Conservation (phyloP, 441 rosid genomes). For the Eutrema salsugineum region DNA sequence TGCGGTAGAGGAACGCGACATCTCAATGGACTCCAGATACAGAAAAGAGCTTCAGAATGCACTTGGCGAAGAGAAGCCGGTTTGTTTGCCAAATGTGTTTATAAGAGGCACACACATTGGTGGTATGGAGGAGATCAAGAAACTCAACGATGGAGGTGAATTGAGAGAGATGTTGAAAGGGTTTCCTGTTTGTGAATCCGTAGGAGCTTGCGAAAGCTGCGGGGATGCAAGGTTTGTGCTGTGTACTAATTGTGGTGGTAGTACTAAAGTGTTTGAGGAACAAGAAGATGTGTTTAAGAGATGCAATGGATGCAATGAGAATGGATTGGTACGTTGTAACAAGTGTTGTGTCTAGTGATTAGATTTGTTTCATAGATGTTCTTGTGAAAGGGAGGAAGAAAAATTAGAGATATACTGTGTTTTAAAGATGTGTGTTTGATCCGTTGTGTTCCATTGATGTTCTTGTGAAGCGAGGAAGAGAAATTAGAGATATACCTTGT, state of each 20-base stretch:
- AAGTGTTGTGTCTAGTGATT: conserved; percentile 46
- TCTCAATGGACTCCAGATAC: conserved; percentile 76
- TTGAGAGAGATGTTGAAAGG: conserved; percentile 56
- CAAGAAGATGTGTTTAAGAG: conserved; percentile 46
- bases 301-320: conserved; percentile 78
- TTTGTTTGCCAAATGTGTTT: conserved; percentile 72
- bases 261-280: conserved; percentile 72
- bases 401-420: conserved; percentile 1
- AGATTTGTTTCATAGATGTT: background rate
- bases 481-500: conserved; percentile 3
- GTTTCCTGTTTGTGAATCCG: conserved; percentile 41
- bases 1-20: conserved; percentile 70
- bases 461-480: conserved; percentile 4
- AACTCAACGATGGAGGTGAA: conserved; percentile 72
- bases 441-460: background rate
- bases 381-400: conserved; percentile 9
- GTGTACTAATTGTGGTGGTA: conserved; percentile 71
- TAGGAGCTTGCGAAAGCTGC: conserved; percentile 55
- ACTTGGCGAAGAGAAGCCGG: conserved; percentile 41
- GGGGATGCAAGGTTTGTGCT: conserved; percentile 87
- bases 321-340: conserved; percentile 79
- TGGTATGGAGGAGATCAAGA: conserved; percentile 74
- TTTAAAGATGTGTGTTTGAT: conserved; percentile 4
- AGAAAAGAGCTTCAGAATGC: conserved; percentile 56
- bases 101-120: conserved; percentile 61